Evolutionary conservation across 2,329 filamentous ascomycete genomes (phyloP), one percentile per base, ranked within the genome.

Genomic region (Trichoderma arundinaceum): DNA sequence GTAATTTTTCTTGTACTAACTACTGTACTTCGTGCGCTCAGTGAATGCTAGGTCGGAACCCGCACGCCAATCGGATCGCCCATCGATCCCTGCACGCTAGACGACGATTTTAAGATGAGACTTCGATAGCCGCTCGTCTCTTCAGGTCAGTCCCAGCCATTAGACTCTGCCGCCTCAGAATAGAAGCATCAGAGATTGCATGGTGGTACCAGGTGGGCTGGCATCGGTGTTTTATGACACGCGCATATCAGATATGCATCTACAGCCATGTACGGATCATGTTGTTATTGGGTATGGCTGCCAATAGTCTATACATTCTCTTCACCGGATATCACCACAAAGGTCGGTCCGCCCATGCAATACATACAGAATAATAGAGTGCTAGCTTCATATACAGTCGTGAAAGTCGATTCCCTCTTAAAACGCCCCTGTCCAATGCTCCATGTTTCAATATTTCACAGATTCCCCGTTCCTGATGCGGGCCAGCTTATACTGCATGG

Each of bases 101-200:
- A 52, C 22, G 22, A 28, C 22, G 22, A 28, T 60, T 60, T 39
- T 44, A 54, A 54, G 48, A 63, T 54, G 49, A 63, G 49, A 63
- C 59, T 46, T 17, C 32, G 59, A 54, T 63, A 63, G 59, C 59
- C 59, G 59, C 59, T 54, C 59, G n/a, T 10, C 44, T 48, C 32
- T 58, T 17, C 5, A 41, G 52, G 12, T 35, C 32, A 38, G 35
- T 38, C 22, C 22, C 35, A 38, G 35, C 10, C 22, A 28, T 28
- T n/a, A 22, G 19, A 28, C 33, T 28, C 46, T 39, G 22, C 19
- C 33, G 13, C 39, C 59, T 46, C 49, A 63, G 39, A 53, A 63
- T 63, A 63, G 49, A 38, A 63, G 57, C 57, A 51, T 10, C 13
- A 19, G 41, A 48, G 48, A 38, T 48, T 59, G 9, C 38, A 17